These are phyloP conservation scores for Golubevia pallescens DNA, from an alignment of 1,284 basidiomycete species.

Conservation along the genomic window DNA sequence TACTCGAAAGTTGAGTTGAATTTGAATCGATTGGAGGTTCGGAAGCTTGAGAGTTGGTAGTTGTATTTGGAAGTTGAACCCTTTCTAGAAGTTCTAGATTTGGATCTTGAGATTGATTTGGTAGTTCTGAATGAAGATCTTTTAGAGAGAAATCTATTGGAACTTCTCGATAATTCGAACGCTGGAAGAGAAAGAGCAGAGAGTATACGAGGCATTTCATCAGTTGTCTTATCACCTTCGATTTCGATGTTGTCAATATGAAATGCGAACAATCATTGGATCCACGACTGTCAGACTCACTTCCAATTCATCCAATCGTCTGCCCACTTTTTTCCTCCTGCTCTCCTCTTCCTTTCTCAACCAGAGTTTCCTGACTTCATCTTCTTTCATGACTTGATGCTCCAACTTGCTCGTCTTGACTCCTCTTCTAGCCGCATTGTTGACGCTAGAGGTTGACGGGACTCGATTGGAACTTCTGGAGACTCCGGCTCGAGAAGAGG, in stretches of 20 bases:
- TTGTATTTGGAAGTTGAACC: not conserved
- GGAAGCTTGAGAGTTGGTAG: too few species aligned
- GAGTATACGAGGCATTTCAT: conserved; percentile 2
- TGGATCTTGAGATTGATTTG: not conserved
- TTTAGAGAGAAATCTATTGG: not conserved
- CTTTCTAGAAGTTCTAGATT: not conserved
- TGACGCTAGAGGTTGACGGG: not conserved
- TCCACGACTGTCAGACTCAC: conserved; percentile 10
- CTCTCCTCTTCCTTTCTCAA: conserved; percentile 5
- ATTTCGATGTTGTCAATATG: too few species aligned
- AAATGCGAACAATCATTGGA: too few species aligned
- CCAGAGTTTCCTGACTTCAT: conserved; percentile 8
- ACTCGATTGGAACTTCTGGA: conserved; percentile 3
- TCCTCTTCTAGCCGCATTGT: not conserved
- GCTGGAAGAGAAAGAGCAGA: not conserved
- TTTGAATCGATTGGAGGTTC: too few species aligned
- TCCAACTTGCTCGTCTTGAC: not conserved
- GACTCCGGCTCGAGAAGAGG: conserved; percentile 4
- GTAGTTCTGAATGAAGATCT: not conserved
- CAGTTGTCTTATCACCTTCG: not conserved
- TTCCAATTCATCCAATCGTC: conserved; percentile 13
- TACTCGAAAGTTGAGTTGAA: not conserved
- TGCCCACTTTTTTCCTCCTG: conserved; percentile 2
- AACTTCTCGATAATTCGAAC: not conserved
- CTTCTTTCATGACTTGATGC: conserved; percentile 4